Evolutionary conservation across 257 asterid species (phyloP), one percentile per base, ranked within the genome.

Genomic region (Petunia axillaris): DNA sequence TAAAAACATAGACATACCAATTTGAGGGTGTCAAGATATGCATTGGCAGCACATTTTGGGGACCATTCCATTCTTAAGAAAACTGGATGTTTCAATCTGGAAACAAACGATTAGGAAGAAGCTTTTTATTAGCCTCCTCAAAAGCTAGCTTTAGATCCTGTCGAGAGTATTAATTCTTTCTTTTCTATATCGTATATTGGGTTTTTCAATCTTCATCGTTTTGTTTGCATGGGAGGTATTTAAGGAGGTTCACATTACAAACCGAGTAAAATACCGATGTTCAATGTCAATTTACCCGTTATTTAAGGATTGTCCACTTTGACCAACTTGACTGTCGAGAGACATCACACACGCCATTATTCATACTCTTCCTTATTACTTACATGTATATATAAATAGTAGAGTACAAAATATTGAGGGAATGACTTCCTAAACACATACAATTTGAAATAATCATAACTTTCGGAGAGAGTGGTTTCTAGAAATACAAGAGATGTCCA

Each of bases 21-120:
- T 84, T 87, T 85, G 44, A 89, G 80, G 87, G 92, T 84, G 79
- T 91, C 93, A 59, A 91, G 87, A 83, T 87, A 91, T 81, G 96
- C 92, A 81, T 85, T 89, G 65, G 90, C 75, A 58, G 93, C 96
- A 78, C 66, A 83, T 82, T 55, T 82, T 16, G 87, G 79, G 64
- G 93, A 89, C 93, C 95, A 88, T 73, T 89, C 92, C 91, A 88
- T 90, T 53, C 25, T 46, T 66, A 74, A 63, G 15, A 11, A 10
- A 63, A 36, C n/a, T 63, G n/a, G 4, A 37, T 5, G 16, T 37
- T 37, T 63, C 3, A 36, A 37, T 63, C 40, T 63, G 68, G 71
- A 64, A 65, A 38, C 15, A n/a, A 38, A 64, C n/a, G 1, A 37
- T 37, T 63, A 37, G 68, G 68, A 63, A 63, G 37, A 63, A 63